Conservation (phyloP, 164 flowering plant species). For the Chimonanthus praecox region DNA sequence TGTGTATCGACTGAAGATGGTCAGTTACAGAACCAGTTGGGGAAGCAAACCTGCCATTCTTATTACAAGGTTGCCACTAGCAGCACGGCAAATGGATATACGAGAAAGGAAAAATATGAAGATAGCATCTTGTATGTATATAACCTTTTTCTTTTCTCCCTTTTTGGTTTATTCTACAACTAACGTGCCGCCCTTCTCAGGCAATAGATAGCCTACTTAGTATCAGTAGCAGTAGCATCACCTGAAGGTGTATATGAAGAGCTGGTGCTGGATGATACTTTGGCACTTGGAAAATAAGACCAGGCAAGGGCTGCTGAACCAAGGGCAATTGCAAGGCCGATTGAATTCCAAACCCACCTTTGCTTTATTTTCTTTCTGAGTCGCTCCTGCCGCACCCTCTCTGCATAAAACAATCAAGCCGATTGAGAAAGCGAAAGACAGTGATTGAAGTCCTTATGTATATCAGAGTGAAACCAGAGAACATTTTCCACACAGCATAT, state of each 20-base stretch:
- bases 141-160: background rate
- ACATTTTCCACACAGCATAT: too few species aligned
- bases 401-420: slow-evolving; percentile 18
- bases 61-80: background rate
- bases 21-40: background rate
- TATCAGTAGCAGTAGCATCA: background rate
- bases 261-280: slow-evolving; percentile 15
- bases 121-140: background rate
- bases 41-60: background rate
- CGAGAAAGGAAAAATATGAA: background rate
- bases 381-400: slow-evolving; percentile 47
- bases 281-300: slow-evolving; percentile 46
- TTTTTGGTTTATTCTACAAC: background rate
- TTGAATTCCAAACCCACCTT: slow-evolving; percentile 70
- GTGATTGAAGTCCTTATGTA: too few species aligned
- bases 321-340: slow-evolving; percentile 43
- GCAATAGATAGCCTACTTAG: background rate
- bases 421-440: background rate
- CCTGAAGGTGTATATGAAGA: background rate
- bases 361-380: slow-evolving; percentile 53
- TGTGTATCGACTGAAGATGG: background rate
- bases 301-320: slow-evolving; percentile 58
- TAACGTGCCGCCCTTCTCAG: background rate
- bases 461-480: too few species aligned
- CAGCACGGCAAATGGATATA: background rate